Evolutionary conservation across 2,329 filamentous ascomycete species (phyloP), one percentile per base, ranked within the genome.

Genomic region (Paecilomyces sp.): DNA sequence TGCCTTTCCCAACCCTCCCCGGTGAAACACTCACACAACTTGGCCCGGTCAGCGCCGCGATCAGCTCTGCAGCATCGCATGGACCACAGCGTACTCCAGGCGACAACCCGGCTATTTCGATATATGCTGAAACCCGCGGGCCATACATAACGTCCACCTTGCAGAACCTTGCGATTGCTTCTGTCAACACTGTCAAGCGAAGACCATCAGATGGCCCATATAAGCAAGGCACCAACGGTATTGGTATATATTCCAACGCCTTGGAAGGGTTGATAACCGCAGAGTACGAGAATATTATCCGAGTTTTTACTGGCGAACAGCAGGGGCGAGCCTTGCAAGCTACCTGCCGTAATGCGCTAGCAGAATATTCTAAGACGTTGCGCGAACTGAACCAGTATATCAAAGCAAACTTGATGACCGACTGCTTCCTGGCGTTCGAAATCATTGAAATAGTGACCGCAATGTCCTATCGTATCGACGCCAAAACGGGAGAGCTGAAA

Each of bases 361-460:
- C 86, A 7, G 92, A 96, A 68, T 89, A 97, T 66, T 87, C 89
- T 5, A 87, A 91, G 66, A 97, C 94, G 0, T 76, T 97, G 58
- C 86, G 90, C 30, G 93, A 97, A 69, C 81, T 99, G 33, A 97
- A 97, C 73, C 83, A 85, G 56, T 92, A 97, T 69, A 92, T 97
- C 74, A 92, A 92, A 71, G 80, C 84, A 50, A 92, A 97, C 70
- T 79, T 97, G 47, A 85, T 87, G 65, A 96, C 91, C 0, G 94
- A 99, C 73, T 97, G 93, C 75, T 97, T 91, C 72, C 83, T 99
- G 55, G 92, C 92, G 7, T 99, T 96, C 72, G 94, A 99, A 71
- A 90, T 97, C 33, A 90, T 95, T 33, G 93, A 96, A 68, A 90
- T 97, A 61, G 86, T 97, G 54, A 90, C 91, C 0, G 84, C 83